Evolutionary conservation across 1,284 basidiomycete genomes (phyloP), one percentile per base, ranked within the genome.

Genomic region (Ustilago curta): DNA sequence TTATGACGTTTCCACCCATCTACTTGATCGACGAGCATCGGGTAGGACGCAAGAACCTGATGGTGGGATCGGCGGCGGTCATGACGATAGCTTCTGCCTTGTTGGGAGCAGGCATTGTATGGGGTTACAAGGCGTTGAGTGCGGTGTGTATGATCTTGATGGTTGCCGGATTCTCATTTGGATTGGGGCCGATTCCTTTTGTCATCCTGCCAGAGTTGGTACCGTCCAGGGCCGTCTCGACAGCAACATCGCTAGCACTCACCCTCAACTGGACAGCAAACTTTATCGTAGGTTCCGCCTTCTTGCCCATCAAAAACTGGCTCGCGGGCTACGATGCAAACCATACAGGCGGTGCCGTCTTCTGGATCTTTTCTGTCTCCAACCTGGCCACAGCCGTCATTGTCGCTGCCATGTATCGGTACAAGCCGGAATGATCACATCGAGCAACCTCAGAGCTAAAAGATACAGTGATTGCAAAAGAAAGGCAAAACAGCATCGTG

Each of bases 121-220:
- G 88, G 14, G 68, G 64, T 3, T 68, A 74, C 43, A 44, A 56
- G 21, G 85, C 87, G 7, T 80, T 94, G 9, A 90, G 92, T 8
- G 94, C 92, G 58, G 81, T 93, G 25, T 89, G 92, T 4, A 93
- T 97, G 73, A 85, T 94, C 49, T 87, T 89, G 1, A 95, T 97
- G 83, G 91, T 97, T 37, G 93, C 91, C 91, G 92, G 92, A 0
- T 97, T 96, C 83, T 92, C 93, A 0, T 87, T 93, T 40, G 95
- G 95, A 1, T 88, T 97, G n/a, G 95, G 95, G 0, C 94, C 95
- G 4, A 69, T 97, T 37, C 95, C 95, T 0, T 97, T 95, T 83
- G 90, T 97, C 44, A 91, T 97, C 85, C 91, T 96, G 32, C 91
- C 93, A n/a, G 95, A 97, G 82, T 89, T 97, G 25, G 91, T 94